Evolutionary conservation across 2,329 filamentous ascomycete genomes (phyloP).

Genomic region (Ascochyta pisi): DNA sequence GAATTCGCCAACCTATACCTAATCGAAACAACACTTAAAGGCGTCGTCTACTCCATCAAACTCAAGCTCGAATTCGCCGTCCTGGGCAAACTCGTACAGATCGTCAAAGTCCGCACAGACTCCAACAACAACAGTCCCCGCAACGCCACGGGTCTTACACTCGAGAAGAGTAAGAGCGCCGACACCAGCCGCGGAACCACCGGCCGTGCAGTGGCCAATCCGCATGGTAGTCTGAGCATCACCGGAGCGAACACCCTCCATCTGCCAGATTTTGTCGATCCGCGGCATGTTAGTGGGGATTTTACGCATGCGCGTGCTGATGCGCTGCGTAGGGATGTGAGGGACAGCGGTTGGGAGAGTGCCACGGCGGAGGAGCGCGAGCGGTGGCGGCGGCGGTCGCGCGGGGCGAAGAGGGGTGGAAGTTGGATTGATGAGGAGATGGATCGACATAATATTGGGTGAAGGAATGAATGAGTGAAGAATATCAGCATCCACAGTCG

Average conservation of each 20-base stretch:
- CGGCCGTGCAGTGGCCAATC: slow-evolving; percentile 6
- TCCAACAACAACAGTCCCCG: slow-evolving; percentile 28
- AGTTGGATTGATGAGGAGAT: slow-evolving; percentile 48
- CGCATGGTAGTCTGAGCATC: slow-evolving; percentile 12
- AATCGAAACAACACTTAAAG: slow-evolving; percentile 50
- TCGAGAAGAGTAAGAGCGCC: slow-evolving; percentile 27
- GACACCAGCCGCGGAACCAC: slow-evolving; percentile 9
- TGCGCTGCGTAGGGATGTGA: background rate
- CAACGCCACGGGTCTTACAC: slow-evolving; percentile 17
- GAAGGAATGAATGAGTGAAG: slow-evolving; percentile 1
- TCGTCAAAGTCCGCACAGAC: slow-evolving; percentile 33
- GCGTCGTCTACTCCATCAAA: slow-evolving; percentile 55
- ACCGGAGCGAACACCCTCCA: slow-evolving; percentile 3
- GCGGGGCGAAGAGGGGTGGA: slow-evolving; percentile 14
- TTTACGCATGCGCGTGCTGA: slow-evolving; percentile 31
- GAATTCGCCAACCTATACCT: slow-evolving; percentile 45
- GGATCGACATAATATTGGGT: slow-evolving; percentile 43
- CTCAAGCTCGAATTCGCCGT: slow-evolving; percentile 65
- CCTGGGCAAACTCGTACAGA: slow-evolving; percentile 55
- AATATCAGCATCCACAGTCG: background rate
- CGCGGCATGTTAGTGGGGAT: slow-evolving; percentile 25
- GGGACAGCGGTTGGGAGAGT: slow-evolving; percentile 23
- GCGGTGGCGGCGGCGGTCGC: slow-evolving; percentile 28
- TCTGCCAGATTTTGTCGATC: slow-evolving; percentile 43
- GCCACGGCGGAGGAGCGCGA: slow-evolving; percentile 26